phyloP scores from a whole-genome alignment of 257 asterid genomes.

The Rauvolfia tetraphylla region DNA sequence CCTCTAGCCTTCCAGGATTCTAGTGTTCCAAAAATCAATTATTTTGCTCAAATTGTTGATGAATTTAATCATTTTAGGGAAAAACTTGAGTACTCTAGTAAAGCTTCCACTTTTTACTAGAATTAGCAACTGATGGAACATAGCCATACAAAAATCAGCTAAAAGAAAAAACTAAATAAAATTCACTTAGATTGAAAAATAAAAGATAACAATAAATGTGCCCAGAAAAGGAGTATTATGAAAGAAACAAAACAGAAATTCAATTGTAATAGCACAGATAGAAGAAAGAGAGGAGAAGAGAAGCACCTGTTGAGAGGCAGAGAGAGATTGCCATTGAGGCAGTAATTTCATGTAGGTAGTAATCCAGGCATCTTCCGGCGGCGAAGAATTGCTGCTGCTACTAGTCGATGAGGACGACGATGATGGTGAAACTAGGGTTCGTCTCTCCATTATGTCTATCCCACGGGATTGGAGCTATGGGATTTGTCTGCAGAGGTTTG shows the following conservation, averaged over 20 bases:
- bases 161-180: background rate
- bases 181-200: background rate
- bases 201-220: background rate
- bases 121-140: background rate
- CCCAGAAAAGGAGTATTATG: background rate
- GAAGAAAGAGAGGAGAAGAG: background rate
- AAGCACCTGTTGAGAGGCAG: constrained; percentile 51
- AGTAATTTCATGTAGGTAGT: constrained; percentile 42
- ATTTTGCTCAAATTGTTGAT: background rate
- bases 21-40: background rate
- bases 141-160: background rate
- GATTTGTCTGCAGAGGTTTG: background rate
- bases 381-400: constrained; percentile 39
- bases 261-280: background rate
- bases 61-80: background rate
- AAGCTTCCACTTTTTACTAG: background rate
- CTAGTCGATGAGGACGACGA: constrained; percentile 45
- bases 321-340: constrained; percentile 61
- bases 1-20: background rate
- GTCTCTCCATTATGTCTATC: constrained; percentile 46
- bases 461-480: background rate
- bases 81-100: background rate
- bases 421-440: constrained; percentile 75
- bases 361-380: constrained; percentile 80
- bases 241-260: background rate